Base-by-base conservation (phyloP, 2,329 filamentous ascomycete genomes). In the Calonectria ilicicola region DNA sequence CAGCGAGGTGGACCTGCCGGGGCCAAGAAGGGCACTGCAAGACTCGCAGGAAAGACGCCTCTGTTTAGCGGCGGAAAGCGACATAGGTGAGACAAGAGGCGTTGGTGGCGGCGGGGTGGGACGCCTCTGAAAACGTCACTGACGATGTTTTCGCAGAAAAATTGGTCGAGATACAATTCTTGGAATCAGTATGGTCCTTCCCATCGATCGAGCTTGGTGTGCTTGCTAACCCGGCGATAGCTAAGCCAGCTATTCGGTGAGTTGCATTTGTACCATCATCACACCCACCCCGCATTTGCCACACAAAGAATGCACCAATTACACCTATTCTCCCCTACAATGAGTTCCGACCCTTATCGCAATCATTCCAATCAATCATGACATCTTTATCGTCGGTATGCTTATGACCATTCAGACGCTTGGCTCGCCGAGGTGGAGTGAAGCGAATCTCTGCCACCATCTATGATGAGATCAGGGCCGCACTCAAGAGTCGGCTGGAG, bases 351-450 rank as follows among this genome's bases (percentile, higher is more conserved):
- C 35, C 58, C 56, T 67, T 51, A 51, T 63, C 64, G 27, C 38
- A 10, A 19, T n/a, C 26, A 19, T 35, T 26, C 23, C 53, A 23
- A 29, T 42, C 51, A 21, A 32, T 32, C 27, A 27, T 67, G 27
- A 8, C n/a, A 23, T 49, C 23, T 32, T 49, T 60, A 35, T 65
- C 69, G 6, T 38, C 5, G 14, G 19, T 38, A 27, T 63, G 12
- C 75, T 4, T 2, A 35, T n/a, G 29, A 21, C 17, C 40, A 21
- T 14, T 23, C 70, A 92, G 93, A 76, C 92, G 94, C 47, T 83
- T 96, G 0, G 94, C 94, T 1, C 90, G 94, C 7, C 91, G 94
- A 8, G 94, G 94, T 1, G 94, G 94, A 0, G 92, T 96, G 0
- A 95, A 95, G 80, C 87, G 94, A 0, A 95, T 96, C 10, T 92